Base-by-base conservation (phyloP, 352 stramenopile species). In the Globisporangium nagaii region DNA sequence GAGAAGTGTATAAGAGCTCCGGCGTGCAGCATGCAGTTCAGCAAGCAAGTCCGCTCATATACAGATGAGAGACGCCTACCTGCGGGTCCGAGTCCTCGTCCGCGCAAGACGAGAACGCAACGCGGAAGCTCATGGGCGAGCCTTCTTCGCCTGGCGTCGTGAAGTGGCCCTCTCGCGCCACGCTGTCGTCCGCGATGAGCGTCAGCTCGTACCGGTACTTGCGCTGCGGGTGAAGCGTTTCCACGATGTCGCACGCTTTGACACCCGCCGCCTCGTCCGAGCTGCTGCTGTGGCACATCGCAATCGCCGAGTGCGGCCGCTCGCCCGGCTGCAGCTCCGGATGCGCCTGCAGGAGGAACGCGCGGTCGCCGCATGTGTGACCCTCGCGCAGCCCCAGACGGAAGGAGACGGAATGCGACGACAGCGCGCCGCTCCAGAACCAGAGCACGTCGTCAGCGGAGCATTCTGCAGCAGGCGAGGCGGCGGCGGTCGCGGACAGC, bases 61-160 rank as follows among this genome's bases (percentile, higher is more conserved):
- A 42, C 13, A 17, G n/a, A 22, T 13, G 7, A 13, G 47, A 65
- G 67, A 43, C 25, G 87, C 82, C 20, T 49, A 52, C 51, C 55
- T 56, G 45, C 22, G 84, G 82, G 53, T 95, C 76, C 7, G 84
- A 91, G 7, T 73, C 49, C 68, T 95, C 81, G 49, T 95, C 84
- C 2, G 82, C 82, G 54, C 84, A 95, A 9, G 84, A 95, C 6
- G 78, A 79, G 54, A 95, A 90, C 12, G 68, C 75, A 43, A 95
- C 71, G 49, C 79, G 68, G 59, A 90, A 95, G 54, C 73, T 75
- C 35, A 78, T 71, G 1, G 82, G 43, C 12, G 49, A 48, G 22
- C 84, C 84, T 11, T 82, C 68, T 3, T 45, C 20, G 37, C 57
- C 56, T 0, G 82, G 79, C 3, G 84, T 87, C 13, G 42, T 58